Conservation (phyloP, 352 stramenopile genomes). For the Phytopythium ostracodes region DNA sequence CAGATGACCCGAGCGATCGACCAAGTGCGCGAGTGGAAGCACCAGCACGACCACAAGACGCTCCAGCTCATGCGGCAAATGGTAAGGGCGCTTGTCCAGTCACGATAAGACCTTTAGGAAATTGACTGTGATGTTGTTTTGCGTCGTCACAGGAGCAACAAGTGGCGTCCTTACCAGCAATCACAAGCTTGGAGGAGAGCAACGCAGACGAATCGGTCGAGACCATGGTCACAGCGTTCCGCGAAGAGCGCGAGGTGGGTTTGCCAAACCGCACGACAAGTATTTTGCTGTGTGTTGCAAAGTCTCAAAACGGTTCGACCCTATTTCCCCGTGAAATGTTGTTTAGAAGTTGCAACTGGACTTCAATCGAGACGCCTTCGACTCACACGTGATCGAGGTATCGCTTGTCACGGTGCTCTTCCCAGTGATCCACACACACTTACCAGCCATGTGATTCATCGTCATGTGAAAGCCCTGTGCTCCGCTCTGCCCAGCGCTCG, state of each 20-base stretch:
- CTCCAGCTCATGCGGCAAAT: conserved; percentile 23
- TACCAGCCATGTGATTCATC: background rate
- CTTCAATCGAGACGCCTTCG: background rate
- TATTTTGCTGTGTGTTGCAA: background rate
- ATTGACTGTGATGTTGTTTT: background rate
- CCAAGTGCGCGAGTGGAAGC: conserved; percentile 34
- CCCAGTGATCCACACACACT: no score
- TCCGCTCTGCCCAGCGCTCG: conserved; percentile 5
- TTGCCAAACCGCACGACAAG: background rate
- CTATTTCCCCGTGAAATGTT: background rate
- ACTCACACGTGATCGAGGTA: background rate
- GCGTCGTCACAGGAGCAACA: conserved; percentile 5
- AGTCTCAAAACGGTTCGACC: background rate
- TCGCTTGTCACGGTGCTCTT: background rate
- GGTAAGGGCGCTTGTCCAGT: conserved; percentile 13
- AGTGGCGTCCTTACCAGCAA: background rate
- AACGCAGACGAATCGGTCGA: background rate
- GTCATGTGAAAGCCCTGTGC: background rate
- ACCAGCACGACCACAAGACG: conserved; percentile 20
- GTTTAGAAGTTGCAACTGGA: background rate
- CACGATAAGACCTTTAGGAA: background rate
- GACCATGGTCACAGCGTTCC: conserved; percentile 1
- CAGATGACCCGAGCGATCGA: conserved; percentile 49
- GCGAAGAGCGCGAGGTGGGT: conserved; percentile 5
- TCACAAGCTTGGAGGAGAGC: background rate